These are phyloP conservation scores for Circinella umbellata DNA, from an alignment of 371 early-diverging fungal species.

Conservation along the genomic window DNA sequence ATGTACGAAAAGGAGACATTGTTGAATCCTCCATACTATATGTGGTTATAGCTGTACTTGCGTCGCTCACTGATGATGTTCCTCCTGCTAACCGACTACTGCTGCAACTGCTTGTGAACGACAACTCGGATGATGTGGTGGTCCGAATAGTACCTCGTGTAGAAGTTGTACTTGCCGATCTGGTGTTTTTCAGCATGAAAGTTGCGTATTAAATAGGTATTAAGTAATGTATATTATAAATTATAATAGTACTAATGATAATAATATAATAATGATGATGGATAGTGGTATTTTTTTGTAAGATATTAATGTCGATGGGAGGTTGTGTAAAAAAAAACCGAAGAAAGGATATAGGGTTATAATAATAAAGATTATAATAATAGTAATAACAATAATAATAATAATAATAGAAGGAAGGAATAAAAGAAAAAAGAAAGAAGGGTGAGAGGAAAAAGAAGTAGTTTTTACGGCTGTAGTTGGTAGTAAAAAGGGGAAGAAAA, in stretches of 20 bases:
- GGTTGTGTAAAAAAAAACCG: no score
- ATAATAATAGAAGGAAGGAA: neutral
- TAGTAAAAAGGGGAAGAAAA: constrained; percentile 8
- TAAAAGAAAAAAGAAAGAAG: neutral
- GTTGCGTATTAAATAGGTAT: neutral
- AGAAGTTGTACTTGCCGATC: constrained; percentile 23
- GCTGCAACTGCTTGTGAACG: constrained; percentile 19
- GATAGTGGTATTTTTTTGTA: no score
- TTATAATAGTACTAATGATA: no score
- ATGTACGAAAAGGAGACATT: constrained; percentile 8
- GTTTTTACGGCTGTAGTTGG: neutral
- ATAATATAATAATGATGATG: no score
- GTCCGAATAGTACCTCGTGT: constrained; percentile 18
- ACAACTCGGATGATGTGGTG: constrained; percentile 24
- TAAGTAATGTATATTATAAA: neutral
- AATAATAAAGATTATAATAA: no score
- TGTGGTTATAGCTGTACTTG: constrained; percentile 25
- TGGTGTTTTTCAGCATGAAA: constrained; percentile 24
- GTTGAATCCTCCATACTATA: constrained; percentile 22
- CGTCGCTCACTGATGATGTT: constrained; percentile 18
- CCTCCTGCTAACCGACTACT: constrained; percentile 20
- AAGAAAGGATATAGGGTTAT: no score
- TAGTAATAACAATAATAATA: no score
- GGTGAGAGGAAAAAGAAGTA: neutral
- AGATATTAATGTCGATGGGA: no score